A percentile compares a stretch with the other conserved stretches of the same genome.
phyloP scores from a whole-genome alignment of 2,329 filamentous ascomycete species.

The Pseudodiploospora longispora region DNA sequence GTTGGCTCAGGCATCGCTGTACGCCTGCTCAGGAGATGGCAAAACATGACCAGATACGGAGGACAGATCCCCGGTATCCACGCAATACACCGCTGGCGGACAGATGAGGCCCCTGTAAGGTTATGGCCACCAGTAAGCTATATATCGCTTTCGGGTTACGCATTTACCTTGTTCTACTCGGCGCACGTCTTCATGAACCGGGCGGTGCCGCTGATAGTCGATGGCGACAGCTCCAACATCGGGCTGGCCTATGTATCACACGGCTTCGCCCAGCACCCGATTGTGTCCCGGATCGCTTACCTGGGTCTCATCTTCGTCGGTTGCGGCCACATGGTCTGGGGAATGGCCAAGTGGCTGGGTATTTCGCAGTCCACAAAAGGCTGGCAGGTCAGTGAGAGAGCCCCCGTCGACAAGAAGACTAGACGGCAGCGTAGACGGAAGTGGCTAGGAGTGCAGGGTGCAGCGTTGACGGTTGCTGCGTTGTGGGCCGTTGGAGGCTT shows the following conservation, averaged over 20 bases:
- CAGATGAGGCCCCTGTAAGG: constrained; percentile 20
- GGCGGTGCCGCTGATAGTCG: constrained; percentile 62
- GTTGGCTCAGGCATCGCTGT: constrained; percentile 69
- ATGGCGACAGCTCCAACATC: constrained; percentile 81
- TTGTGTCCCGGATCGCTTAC: constrained; percentile 62
- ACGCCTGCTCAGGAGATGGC: constrained; percentile 63
- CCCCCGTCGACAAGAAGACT: constrained; percentile 39
- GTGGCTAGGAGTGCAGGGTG: constrained; percentile 64
- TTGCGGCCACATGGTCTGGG: constrained; percentile 75
- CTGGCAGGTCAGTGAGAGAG: constrained; percentile 34
- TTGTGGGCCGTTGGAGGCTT: constrained; percentile 80
- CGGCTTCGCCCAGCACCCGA: constrained; percentile 66
- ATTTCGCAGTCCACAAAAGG: constrained; percentile 49
- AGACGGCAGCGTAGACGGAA: constrained; percentile 51
- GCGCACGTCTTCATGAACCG: constrained; percentile 73
- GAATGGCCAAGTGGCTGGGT: constrained; percentile 73
- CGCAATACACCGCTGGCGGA: constrained; percentile 25
- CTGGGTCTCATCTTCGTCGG: constrained; percentile 56
- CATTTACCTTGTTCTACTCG: constrained; percentile 54
- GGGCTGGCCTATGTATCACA: constrained; percentile 78
- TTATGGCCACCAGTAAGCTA: constrained; percentile 64
- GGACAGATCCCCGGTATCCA: constrained; percentile 51
- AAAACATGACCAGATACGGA: constrained; percentile 69
- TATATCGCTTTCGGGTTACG: constrained; percentile 66
- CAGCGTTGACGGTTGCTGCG: constrained; percentile 47